Percentiles rank a stretch among this genome's conserved stretches.
Conservation (phyloP, 73 alveolate species). For the Paramecium sonneborni region DNA sequence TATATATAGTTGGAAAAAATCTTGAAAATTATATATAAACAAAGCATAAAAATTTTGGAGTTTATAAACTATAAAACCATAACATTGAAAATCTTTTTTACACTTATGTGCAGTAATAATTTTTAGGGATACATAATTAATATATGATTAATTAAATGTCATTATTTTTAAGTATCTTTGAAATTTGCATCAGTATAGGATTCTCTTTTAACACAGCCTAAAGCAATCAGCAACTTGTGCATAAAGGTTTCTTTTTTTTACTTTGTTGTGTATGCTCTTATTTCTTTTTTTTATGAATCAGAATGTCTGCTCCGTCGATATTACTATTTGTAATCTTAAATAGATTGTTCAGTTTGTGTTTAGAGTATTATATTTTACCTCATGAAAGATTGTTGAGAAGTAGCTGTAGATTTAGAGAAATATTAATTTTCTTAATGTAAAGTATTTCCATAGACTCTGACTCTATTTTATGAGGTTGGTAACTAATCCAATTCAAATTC, state of each 20-base stretch:
- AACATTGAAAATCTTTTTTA: neutral
- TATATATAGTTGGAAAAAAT: neutral
- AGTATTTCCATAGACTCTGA: neutral
- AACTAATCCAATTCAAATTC: too few species aligned
- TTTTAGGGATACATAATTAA: neutral
- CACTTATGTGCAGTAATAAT: neutral
- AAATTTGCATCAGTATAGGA: too few species aligned
- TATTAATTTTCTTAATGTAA: neutral
- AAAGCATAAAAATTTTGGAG: neutral
- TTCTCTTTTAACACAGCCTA: constrained; percentile 56
- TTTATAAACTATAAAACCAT: neutral
- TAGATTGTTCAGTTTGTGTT: neutral
- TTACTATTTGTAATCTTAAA: neutral
- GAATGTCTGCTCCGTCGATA: neutral
- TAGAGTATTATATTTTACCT: too few species aligned
- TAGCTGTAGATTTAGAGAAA: neutral
- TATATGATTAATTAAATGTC: constrained; percentile 45
- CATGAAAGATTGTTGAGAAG: neutral
- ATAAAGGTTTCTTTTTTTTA: neutral
- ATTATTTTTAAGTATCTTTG: neutral
- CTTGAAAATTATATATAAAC: neutral
- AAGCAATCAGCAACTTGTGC: constrained; percentile 35
- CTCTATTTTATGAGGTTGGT: neutral
- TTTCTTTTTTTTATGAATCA: neutral
- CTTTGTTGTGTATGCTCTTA: neutral